phyloP scores from a whole-genome alignment of 495 filamentous ascomycete species.

The Aspergillus avenaceus region DNA sequence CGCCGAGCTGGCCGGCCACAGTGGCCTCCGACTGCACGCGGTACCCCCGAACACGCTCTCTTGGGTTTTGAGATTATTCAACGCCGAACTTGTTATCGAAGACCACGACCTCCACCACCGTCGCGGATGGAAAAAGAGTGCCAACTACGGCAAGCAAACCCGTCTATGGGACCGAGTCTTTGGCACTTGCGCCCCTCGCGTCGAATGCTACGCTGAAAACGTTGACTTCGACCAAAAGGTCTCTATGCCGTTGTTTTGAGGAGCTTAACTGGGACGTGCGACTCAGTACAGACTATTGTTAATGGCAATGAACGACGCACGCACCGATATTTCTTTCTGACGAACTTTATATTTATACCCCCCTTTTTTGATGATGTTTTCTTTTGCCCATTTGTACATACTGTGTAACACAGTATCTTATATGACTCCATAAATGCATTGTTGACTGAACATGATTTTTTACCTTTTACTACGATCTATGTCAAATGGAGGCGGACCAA shows the following conservation, averaged over 20 bases:
- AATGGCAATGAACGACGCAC: no score
- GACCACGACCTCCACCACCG: constrained; percentile 40
- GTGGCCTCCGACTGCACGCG: constrained; percentile 29
- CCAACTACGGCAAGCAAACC: constrained; percentile 40
- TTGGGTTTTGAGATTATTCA: constrained; percentile 23
- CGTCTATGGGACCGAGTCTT: constrained; percentile 38
- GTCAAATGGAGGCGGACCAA: no score
- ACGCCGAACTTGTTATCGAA: constrained; percentile 33
- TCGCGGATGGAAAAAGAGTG: constrained; percentile 37
- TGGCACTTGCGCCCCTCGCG: constrained; percentile 28
- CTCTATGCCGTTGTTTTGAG: constrained; percentile 23
- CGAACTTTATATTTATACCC: no score
- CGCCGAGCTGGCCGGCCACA: constrained; percentile 33
- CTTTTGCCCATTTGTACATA: background rate
- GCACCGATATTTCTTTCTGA: no score
- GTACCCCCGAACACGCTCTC: constrained; percentile 27
- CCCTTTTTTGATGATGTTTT: background rate
- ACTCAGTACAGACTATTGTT: no score
- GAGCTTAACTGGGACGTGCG: no score
- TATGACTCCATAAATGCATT: background rate
- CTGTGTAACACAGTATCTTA: background rate
- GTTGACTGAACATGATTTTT: no score
- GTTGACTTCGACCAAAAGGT: constrained; percentile 29
- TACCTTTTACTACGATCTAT: no score
- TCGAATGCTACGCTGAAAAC: constrained; percentile 26